Evolutionary conservation across 169 alveolate species (phyloP).

Genomic region (Amoebophrya sp.): DNA sequence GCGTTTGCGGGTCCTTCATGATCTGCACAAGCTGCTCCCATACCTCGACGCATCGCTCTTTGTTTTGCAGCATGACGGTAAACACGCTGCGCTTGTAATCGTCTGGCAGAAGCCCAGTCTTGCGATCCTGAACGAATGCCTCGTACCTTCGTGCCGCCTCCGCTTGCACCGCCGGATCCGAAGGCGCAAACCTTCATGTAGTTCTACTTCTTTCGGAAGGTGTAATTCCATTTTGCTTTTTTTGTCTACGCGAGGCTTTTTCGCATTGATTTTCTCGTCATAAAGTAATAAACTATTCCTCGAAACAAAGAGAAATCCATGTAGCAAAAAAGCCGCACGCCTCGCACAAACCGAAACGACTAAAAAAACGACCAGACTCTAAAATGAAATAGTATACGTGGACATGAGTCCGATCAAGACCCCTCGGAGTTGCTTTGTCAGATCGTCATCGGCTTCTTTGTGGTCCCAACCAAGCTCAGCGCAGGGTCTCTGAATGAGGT

Average conservation of each 20-base stretch:
- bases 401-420: not conserved
- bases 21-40: not conserved
- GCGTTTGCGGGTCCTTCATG: conserved; percentile 18
- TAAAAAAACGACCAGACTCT: too few species aligned
- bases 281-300: too few species aligned
- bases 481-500: not conserved
- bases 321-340: too few species aligned
- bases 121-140: not conserved
- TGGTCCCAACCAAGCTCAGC: not conserved
- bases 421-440: not conserved
- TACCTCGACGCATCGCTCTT: not conserved
- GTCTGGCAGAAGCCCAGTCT: not conserved
- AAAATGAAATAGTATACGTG: not conserved
- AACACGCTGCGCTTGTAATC: conserved; percentile 10
- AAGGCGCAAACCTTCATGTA: not conserved
- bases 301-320: too few species aligned
- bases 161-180: not conserved
- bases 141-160: not conserved
- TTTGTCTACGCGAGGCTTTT: too few species aligned
- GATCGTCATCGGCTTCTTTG: not conserved
- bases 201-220: too few species aligned
- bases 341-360: too few species aligned
- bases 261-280: too few species aligned
- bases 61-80: not conserved
- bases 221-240: too few species aligned